Evolutionary conservation across 1,139 yeast genomes (phyloP), one percentile per base, ranked within the genome.

Genomic region (Scheffersomyces segobiensis): DNA sequence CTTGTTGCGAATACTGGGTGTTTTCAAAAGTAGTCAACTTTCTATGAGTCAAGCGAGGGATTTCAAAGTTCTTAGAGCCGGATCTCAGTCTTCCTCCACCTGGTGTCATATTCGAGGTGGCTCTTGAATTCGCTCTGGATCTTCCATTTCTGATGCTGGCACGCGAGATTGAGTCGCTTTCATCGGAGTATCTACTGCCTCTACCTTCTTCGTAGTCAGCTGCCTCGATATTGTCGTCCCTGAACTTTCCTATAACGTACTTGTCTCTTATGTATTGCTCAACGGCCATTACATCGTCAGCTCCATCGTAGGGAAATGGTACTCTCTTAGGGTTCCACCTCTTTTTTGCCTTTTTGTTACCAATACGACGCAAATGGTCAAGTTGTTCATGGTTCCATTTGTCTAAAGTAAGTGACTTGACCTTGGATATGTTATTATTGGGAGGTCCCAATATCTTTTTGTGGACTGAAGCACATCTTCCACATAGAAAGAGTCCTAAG

Each of bases 381-480:
- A 90, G 71, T 65, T 91, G 85, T 53, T 86, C 88, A 39, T 71
- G 76, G 3, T 82, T 75, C 93, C 98, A 95, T 1, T 82, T 79
- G 68, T 95, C 99, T 67, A 93, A 81, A 1, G 96, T 88, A 62
- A 95, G 76, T 0, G 97, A 91, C 62, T 96, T 86, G 5, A 93
- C 89, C 63, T 84, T 84, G 22, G 97, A 88, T 5, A 91, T 78
- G 0, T 62, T 58, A 26, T 68, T 68, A 39, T 65, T 59, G 1
- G 88, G 75, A 3, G 78, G 75, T 0, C 96, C 96, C 60, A 93
- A 75, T 17, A 77, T 70, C 46, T 91, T 84, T 62, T 96, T 83
- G 72, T 93, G 98, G 49, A 84, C 80, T 12, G 90, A 84, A 8
- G 93, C 92, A 79, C 96, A 89, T 62, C 93, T 77, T 4, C 93